A percentile compares a stretch with the other conserved stretches of the same genome.
phyloP scores from a whole-genome alignment of 495 filamentous ascomycete genomes.

The Annulohypoxylon maeteangense region DNA sequence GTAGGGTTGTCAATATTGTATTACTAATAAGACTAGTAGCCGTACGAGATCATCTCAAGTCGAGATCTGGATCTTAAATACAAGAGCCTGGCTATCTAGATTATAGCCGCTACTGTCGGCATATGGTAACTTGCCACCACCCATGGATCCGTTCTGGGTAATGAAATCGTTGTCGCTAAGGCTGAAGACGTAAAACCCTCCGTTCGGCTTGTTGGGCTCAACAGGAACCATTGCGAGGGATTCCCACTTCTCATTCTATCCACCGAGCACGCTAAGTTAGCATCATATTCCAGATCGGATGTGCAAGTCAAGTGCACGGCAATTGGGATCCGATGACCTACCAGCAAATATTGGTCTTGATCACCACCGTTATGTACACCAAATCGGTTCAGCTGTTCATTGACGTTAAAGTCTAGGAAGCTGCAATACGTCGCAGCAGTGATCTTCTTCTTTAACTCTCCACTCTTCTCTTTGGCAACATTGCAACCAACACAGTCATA shows the following conservation, averaged over 20 bases:
- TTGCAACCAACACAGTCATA: constrained; percentile 60
- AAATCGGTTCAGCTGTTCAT: constrained; percentile 73
- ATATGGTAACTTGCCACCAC: constrained; percentile 70
- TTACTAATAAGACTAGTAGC: background rate
- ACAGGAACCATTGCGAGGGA: constrained; percentile 72
- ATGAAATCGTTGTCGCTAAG: constrained; percentile 85
- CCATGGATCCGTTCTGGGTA: constrained; percentile 76
- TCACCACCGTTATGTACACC: constrained; percentile 71
- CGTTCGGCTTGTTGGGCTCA: constrained; percentile 54
- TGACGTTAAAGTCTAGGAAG: constrained; percentile 79
- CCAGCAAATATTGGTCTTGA: constrained; percentile 39
- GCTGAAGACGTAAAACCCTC: constrained; percentile 76
- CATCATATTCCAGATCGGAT: background rate
- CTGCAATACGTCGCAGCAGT: constrained; percentile 72
- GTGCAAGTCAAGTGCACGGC: background rate
- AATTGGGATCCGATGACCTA: constrained; percentile 7
- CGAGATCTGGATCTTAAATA: constrained; percentile 69
- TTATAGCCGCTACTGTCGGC: constrained; percentile 70
- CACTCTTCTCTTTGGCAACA: constrained; percentile 52
- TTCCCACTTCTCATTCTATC: constrained; percentile 84
- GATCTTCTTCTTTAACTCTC: constrained; percentile 66
- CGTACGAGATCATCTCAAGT: background rate
- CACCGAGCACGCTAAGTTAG: background rate
- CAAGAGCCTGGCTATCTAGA: constrained; percentile 75
- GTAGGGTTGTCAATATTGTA: background rate